Base-by-base conservation (phyloP, 345 rosid species). In the Lepidium sativum region DNA sequence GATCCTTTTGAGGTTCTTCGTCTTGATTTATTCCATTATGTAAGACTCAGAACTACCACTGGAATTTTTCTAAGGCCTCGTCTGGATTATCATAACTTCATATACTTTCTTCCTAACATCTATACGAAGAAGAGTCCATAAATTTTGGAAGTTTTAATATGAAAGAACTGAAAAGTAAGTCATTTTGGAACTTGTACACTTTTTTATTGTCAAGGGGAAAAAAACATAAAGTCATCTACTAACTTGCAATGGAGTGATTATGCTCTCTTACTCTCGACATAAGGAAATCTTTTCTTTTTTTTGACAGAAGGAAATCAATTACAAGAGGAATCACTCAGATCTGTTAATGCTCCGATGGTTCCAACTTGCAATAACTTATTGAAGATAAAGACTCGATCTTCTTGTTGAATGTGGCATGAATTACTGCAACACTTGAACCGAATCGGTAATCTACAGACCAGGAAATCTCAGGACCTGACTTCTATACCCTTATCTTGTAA, bases 401-500 rank as follows among this genome's bases (percentile, higher is more conserved):
- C 15, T 38, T 53, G 34, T 61, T 39, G 37, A 50, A 69, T 33
- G 38, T 33, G 33, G 27, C 29, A 70, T 35, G 50, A 62, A 20
- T 35, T 6, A 34, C 25, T 56, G 57, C 29, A 18, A 56, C 21
- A 47, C 43, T 41, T 29, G 11, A 60, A 48, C 34, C 8, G 0
- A 47, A 47, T 29, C 4, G 9, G 41, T 60, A 12, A 42, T 10
- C 8, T 7, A 48, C 9, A 23, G 49, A 50, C 69, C 11, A 34
- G 21, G 52, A 25, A 11, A 32, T 67, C 38, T 79, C 69, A 84
- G 56, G 82, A 69, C 78, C 99, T 80, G 10, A 90, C 92, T 75
- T 94, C 97, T 44, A 85, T 79, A 71, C 83, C 81, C 69, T 78
- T 78, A 33, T 85, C 76, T 63, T 71, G 60, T 72, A 90, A 79